Evolutionary conservation across 129 eudicot species (phyloP).

Genomic region (Artemisia argyi): DNA sequence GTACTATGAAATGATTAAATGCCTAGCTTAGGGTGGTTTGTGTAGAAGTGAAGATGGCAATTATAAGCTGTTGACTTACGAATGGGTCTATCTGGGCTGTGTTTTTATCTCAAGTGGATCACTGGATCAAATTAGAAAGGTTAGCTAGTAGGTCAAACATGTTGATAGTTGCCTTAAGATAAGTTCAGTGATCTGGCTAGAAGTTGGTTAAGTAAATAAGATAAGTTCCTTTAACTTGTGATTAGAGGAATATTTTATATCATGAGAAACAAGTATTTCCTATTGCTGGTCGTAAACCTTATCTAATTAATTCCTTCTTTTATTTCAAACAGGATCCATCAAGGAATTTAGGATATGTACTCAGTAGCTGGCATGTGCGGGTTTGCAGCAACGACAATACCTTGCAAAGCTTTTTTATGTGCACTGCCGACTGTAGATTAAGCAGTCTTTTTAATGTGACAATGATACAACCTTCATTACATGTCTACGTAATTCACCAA

Average conservation of each 20-base stretch:
- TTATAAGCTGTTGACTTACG: neutral
- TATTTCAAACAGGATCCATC: conserved; percentile 17
- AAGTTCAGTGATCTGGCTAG: neutral
- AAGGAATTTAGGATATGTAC: conserved; percentile 22
- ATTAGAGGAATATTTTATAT: neutral
- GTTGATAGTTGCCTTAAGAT: neutral
- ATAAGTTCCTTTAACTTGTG: neutral
- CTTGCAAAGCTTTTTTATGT: neutral
- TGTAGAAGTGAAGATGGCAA: neutral
- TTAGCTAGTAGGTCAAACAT: neutral
- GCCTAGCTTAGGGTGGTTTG: neutral
- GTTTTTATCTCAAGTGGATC: neutral
- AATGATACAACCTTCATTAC: conserved; percentile 11
- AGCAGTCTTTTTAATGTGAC: conserved; percentile 13
- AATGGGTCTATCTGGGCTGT: neutral
- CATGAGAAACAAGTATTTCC: neutral
- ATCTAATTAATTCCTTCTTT: neutral
- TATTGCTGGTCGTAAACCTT: neutral
- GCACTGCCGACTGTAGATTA: neutral
- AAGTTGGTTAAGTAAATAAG: neutral
- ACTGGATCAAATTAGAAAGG: neutral
- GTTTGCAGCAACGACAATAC: neutral
- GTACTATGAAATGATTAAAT: neutral
- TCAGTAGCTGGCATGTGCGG: conserved; percentile 6
- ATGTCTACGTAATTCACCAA: neutral